Evolutionary conservation across 1,284 basidiomycete species (phyloP), one percentile per base, ranked within the genome.

Genomic region (Sporisorium sorghi): DNA sequence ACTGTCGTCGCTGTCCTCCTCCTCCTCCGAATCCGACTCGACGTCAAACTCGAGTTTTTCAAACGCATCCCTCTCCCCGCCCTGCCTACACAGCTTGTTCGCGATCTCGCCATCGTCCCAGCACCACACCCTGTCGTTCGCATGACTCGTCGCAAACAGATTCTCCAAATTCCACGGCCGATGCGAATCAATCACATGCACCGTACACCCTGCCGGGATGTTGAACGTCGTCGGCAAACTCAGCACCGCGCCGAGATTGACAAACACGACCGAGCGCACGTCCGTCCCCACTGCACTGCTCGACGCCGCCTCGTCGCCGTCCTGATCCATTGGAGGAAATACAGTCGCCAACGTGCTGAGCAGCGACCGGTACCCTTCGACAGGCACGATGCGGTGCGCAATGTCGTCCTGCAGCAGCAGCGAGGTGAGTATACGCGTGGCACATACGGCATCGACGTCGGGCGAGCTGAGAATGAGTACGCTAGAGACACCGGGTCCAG

Each of bases 381-480:
- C 91, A n/a, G 96, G 96, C 23, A 94, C 90, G 68, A 94, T 89
- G 44, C 93, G 89, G 85, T 97, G 92, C 82, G 92, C 91, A 23
- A 99, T 90, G 78, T 97, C 94, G 87, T 99, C 97, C 76, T 96
- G 92, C 73, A 90, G 91, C 85, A 99, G 90, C 21, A 99, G 87
- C 37, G 91, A 90, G n/a, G 91, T 90, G 47, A 99, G 88, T 88
- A 98, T 94, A 49, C 91, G 89, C 5, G 92, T 90, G 6, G 93
- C 94, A 85, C 93, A 95, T 7, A 97, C 86, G 15, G 93, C 92
- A 86, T 97, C 94, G 48, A 95, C 92, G 81, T 95, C 92, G 12
- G 93, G 92, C 4, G 93, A 90, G 48, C 92, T 92, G 68, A 96
- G 90, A 60, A 97, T 88, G 73, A 93, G 89, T 53, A 95, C 90